Evolutionary conservation across 495 filamentous ascomycete genomes (phyloP).

Genomic region (Lasiosphaeriaceae sp.): DNA sequence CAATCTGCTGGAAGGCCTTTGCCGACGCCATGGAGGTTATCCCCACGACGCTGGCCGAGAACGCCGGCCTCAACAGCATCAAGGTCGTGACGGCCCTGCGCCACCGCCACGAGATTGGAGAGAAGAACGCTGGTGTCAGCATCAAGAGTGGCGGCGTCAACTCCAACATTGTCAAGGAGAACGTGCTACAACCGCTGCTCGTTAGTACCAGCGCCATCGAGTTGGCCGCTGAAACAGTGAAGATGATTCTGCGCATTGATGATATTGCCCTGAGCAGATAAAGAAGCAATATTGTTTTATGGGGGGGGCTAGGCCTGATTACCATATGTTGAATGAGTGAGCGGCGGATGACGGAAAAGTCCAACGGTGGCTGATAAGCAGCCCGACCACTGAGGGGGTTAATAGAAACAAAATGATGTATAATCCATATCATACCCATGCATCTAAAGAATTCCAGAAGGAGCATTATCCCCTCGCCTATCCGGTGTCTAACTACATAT

Average conservation of each 20-base stretch:
- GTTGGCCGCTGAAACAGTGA: conserved; percentile 94
- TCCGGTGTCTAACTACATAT: no score
- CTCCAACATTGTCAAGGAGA: conserved; percentile 91
- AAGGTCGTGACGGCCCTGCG: conserved; percentile 97
- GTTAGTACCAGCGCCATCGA: conserved; percentile 97
- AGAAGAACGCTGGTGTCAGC: conserved; percentile 93
- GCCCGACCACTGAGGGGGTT: no score
- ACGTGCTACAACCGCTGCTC: conserved; percentile 91
- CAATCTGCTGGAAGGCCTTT: conserved; percentile 98
- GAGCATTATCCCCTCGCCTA: no score
- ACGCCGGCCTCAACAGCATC: conserved; percentile 94
- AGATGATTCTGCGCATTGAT: conserved; percentile 97
- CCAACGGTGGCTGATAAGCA: no score
- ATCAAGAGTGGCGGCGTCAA: conserved; percentile 97
- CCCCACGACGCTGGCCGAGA: conserved; percentile 94
- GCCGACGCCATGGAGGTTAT: conserved; percentile 97
- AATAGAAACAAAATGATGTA: no score
- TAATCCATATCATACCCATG: no score
- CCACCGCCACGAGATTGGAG: conserved; percentile 87
- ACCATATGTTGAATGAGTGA: no score
- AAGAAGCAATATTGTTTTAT: neutral
- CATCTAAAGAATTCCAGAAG: no score
- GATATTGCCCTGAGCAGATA: conserved; percentile 67
- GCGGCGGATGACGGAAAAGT: no score
- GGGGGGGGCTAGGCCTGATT: no score